These are phyloP conservation scores for Gymnopilus dilepis DNA, from an alignment of 768 basidiomycete genomes.

Conservation along the genomic window DNA sequence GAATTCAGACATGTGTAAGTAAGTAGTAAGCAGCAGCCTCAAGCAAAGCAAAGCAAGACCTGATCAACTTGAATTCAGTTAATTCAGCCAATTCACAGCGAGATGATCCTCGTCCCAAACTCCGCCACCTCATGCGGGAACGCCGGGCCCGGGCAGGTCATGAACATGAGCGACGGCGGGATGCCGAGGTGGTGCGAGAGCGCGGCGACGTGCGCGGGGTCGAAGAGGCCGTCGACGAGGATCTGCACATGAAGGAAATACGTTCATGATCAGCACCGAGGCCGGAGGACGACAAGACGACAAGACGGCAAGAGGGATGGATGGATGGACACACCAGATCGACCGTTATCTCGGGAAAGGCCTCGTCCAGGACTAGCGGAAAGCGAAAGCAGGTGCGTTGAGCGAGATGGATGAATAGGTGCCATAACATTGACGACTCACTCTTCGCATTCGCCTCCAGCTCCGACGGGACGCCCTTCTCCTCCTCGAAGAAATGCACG, in stretches of 20 bases:
- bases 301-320: not conserved
- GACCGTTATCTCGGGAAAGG: constrained; percentile 53
- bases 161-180: constrained; percentile 33
- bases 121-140: constrained; percentile 27
- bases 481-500: constrained; percentile 64
- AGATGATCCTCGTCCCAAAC: constrained; percentile 32
- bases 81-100: too few relatives aligned
- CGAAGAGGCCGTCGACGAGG: constrained; percentile 29
- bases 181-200: constrained; percentile 29
- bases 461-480: constrained; percentile 64
- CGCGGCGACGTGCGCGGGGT: constrained; percentile 29
- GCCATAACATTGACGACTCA: constrained; percentile 26
- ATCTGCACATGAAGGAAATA: constrained; percentile 22
- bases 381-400: too few relatives aligned
- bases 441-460: constrained; percentile 75
- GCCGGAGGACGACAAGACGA: not conserved
- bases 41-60: too few relatives aligned
- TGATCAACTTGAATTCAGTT: too few relatives aligned
- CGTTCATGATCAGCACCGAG: too few relatives aligned
- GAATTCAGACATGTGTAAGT: too few relatives aligned
- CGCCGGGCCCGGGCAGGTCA: constrained; percentile 31
- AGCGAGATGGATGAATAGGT: not conserved
- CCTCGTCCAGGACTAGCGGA: constrained; percentile 41
- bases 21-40: too few relatives aligned
- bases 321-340: constrained; percentile 34